These are phyloP conservation scores for Globisporangium viniferum DNA, from an alignment of 352 stramenopile species.

Conservation along the genomic window DNA sequence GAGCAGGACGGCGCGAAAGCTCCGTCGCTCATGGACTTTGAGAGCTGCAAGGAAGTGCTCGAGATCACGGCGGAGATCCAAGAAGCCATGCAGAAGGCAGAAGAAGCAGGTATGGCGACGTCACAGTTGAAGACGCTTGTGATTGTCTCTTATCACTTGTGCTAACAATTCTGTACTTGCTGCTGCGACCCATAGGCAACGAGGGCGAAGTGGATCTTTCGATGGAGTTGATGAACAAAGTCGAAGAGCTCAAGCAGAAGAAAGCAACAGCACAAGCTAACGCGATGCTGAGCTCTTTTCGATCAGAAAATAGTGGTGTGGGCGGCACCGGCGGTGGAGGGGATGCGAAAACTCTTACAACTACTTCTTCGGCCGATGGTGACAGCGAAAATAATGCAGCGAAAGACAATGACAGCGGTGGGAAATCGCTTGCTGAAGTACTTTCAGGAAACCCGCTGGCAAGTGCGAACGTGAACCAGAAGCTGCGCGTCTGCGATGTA, in stretches of 20 bases:
- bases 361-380: background rate
- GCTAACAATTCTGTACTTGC: too few species aligned
- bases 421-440: conserved; percentile 4
- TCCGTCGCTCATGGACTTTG: conserved; percentile 42
- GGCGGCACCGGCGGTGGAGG: background rate
- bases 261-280: conserved; percentile 38
- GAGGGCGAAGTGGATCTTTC: conserved; percentile 55
- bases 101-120: conserved; percentile 31
- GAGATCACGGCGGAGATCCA: conserved; percentile 76
- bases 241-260: conserved; percentile 64
- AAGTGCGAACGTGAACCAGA: conserved; percentile 66
- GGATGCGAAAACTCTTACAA: background rate
- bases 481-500: conserved; percentile 89
- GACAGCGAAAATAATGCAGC: background rate
- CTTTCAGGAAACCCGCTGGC: conserved; percentile 20
- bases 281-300: conserved; percentile 42
- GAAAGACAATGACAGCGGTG: conserved; percentile 18
- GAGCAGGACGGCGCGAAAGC: conserved; percentile 55
- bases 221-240: conserved; percentile 57
- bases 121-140: background rate
- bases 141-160: background rate
- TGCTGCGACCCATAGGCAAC: conserved; percentile 23
- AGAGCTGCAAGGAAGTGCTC: conserved; percentile 62
- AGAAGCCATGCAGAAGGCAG: conserved; percentile 51
- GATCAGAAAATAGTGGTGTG: conserved; percentile 15